Percentiles rank a stretch among this genome's conserved stretches.
These are phyloP conservation scores for Kodamaea kakaduensis DNA, from an alignment of 805 yeast genomes.

Conservation along the genomic window DNA sequence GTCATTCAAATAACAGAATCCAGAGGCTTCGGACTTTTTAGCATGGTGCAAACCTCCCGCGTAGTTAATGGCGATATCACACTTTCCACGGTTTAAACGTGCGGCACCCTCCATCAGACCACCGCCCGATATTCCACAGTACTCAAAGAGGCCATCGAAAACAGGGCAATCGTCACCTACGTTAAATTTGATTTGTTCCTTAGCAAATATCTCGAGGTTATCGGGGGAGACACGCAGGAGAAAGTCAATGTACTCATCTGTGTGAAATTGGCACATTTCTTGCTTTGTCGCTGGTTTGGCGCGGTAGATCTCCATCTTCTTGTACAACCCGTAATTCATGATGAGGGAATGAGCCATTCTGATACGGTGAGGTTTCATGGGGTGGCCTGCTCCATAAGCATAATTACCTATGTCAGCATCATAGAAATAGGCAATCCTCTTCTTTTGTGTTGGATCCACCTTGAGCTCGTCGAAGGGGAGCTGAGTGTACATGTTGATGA, in stretches of 20 bases:
- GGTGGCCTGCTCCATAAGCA: slow-evolving; percentile 98
- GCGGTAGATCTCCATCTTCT: slow-evolving; percentile 94
- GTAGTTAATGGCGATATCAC: slow-evolving; percentile 90
- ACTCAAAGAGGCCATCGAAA: slow-evolving; percentile 73
- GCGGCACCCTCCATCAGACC: slow-evolving; percentile 90
- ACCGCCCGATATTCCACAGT: slow-evolving; percentile 78
- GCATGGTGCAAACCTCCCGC: slow-evolving; percentile 95
- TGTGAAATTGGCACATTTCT: slow-evolving; percentile 97
- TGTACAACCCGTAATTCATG: slow-evolving; percentile 94
- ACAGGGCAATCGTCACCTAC: slow-evolving; percentile 93
- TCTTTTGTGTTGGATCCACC: slow-evolving; percentile 39
- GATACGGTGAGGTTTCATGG: slow-evolving; percentile 98
- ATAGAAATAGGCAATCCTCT: slow-evolving; percentile 42
- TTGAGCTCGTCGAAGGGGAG: slow-evolving; percentile 44
- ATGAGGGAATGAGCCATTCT: slow-evolving; percentile 97
- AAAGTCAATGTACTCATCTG: slow-evolving; percentile 95
- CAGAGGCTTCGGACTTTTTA: slow-evolving; percentile 83
- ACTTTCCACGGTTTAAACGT: slow-evolving; percentile 71
- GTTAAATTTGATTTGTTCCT: slow-evolving; percentile 87
- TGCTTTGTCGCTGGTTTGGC: slow-evolving; percentile 98
- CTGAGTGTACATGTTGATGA: slow-evolving; percentile 32
- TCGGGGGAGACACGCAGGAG: slow-evolving; percentile 88
- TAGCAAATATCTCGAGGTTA: slow-evolving; percentile 78
- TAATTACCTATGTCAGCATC: slow-evolving; percentile 92
- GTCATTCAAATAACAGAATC: slow-evolving; percentile 88